These are phyloP conservation scores for Phialocephala subalpina DNA, from an alignment of 2,329 filamentous ascomycete genomes.

Conservation along the genomic window DNA sequence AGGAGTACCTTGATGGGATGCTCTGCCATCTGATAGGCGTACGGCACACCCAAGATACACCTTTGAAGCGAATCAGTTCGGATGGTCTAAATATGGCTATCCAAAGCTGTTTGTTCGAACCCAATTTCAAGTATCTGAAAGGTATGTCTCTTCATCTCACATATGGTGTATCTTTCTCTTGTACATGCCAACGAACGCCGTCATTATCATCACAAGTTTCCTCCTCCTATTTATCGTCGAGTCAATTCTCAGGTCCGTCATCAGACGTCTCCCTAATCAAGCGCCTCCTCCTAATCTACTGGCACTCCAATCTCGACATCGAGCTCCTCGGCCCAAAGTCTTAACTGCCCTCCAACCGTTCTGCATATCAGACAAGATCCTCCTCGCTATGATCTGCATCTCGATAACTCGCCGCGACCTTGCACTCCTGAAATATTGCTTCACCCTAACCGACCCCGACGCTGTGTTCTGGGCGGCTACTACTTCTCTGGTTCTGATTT, in stretches of 20 bases:
- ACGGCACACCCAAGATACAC: neutral
- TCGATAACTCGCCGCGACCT: neutral
- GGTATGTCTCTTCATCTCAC: neutral
- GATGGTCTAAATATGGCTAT: constrained; percentile 2
- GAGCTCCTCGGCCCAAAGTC: neutral
- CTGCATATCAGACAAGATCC: neutral
- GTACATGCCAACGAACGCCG: neutral
- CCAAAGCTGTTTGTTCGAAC: neutral
- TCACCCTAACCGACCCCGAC: neutral
- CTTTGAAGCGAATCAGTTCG: neutral
- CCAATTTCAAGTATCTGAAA: neutral
- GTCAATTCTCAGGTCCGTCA: neutral
- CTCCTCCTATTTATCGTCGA: too few relatives aligned
- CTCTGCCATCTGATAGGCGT: neutral
- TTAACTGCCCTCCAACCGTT: neutral
- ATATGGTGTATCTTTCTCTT: neutral
- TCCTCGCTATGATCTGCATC: neutral
- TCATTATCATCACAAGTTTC: too few relatives aligned
- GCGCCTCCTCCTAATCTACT: neutral
- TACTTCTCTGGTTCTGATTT: neutral
- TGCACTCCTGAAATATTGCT: neutral
- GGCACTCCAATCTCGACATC: neutral
- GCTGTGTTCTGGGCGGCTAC: neutral
- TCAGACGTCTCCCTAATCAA: neutral
- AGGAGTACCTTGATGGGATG: neutral